Conservation (phyloP, 768 basidiomycete genomes). For the Chiua virens region DNA sequence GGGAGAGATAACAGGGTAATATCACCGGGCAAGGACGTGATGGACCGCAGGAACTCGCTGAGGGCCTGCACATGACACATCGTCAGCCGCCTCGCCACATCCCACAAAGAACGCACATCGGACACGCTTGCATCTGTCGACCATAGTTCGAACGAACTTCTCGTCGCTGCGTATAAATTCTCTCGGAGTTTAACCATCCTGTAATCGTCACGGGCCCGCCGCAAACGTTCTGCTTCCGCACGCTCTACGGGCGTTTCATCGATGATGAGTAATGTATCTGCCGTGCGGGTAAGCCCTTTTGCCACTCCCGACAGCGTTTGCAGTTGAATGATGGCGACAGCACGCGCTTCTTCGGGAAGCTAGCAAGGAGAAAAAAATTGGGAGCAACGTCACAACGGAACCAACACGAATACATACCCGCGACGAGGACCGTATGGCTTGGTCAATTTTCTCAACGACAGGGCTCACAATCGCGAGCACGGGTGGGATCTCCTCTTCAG, state of each 20-base stretch:
- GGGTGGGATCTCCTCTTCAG: conserved; percentile 73
- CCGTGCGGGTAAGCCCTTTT: conserved; percentile 78
- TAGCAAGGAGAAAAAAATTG: conserved; percentile 23
- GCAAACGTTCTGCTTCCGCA: conserved; percentile 54
- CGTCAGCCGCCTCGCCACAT: not conserved
- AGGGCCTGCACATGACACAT: conserved; percentile 49
- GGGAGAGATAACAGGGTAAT: conserved; percentile 78
- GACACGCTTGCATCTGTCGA: conserved; percentile 74
- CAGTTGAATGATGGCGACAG: conserved; percentile 66
- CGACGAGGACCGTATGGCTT: conserved; percentile 54
- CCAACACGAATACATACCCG: conserved; percentile 41
- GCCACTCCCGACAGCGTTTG: conserved; percentile 84
- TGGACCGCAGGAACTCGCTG: conserved; percentile 82
- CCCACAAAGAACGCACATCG: conserved; percentile 54
- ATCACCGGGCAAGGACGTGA: conserved; percentile 78
- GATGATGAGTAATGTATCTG: conserved; percentile 63
- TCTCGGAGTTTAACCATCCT: conserved; percentile 63
- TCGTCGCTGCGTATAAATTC: conserved; percentile 60
- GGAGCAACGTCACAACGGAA: not conserved
- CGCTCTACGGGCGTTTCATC: conserved; percentile 55
- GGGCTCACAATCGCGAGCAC: conserved; percentile 78
- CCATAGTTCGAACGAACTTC: conserved; percentile 70
- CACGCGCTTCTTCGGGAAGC: conserved; percentile 74
- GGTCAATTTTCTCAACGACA: conserved; percentile 66
- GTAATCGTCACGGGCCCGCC: conserved; percentile 61